Conservation (phyloP, 2,329 filamentous ascomycete genomes). For the Scorias spongiosa region DNA sequence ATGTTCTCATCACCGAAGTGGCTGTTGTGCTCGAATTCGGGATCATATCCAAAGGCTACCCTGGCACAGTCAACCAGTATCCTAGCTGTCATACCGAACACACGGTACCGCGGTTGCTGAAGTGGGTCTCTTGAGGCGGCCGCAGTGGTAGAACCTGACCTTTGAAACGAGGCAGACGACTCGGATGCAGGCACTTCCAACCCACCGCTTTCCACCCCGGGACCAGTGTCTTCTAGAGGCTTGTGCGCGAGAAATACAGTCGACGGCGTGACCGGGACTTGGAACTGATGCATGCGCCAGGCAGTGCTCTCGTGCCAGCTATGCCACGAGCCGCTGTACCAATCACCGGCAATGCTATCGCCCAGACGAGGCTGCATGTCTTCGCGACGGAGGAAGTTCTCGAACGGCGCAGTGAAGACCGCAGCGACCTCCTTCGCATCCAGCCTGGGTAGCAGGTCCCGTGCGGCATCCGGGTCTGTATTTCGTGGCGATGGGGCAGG, state of each 20-base stretch:
- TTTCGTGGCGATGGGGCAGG: conserved; percentile 35
- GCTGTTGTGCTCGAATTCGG: conserved; percentile 63
- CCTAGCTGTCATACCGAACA: conserved; percentile 89
- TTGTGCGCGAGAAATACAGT: conserved; percentile 32
- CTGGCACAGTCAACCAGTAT: conserved; percentile 80
- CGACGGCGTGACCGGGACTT: conserved; percentile 64
- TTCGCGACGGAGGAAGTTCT: conserved; percentile 55
- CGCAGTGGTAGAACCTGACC: conserved; percentile 17
- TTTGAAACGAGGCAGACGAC: conserved; percentile 2
- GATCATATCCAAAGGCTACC: conserved; percentile 67
- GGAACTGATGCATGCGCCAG: conserved; percentile 90
- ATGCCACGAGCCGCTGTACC: conserved; percentile 78
- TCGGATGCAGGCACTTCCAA: background rate
- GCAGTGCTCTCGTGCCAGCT: conserved; percentile 53
- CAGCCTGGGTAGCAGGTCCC: conserved; percentile 43
- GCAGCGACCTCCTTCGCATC: conserved; percentile 86
- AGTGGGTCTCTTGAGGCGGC: conserved; percentile 12
- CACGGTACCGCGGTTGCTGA: conserved; percentile 44
- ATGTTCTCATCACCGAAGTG: conserved; percentile 53
- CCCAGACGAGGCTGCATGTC: conserved; percentile 35
- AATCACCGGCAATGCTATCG: conserved; percentile 38
- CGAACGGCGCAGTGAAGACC: conserved; percentile 80
- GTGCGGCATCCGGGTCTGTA: conserved; percentile 42
- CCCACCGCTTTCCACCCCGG: background rate
- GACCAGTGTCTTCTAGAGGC: background rate